A percentile compares a stretch with the other conserved stretches of the same genome.
phyloP scores from a whole-genome alignment of 2,329 filamentous ascomycete species.

The Cladobotryum protrusum region DNA sequence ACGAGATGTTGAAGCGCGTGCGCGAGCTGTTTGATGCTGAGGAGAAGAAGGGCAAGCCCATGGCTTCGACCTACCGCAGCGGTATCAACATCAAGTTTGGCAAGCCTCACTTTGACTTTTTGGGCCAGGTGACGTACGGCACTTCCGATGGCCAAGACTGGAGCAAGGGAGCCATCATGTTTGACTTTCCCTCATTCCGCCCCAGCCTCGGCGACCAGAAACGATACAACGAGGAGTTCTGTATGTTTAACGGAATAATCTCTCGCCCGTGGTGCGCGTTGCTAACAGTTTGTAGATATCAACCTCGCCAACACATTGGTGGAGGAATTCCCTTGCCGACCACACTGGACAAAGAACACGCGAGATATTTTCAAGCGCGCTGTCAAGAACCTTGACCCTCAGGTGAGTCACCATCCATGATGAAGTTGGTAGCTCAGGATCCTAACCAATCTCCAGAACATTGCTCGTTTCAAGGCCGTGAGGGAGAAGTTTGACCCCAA shows the following conservation, averaged over 20 bases:
- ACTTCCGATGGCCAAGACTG: slow-evolving; percentile 43
- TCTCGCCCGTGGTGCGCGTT: background rate
- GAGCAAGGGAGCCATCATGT: slow-evolving; percentile 45
- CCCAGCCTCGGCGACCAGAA: slow-evolving; percentile 38
- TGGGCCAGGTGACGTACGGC: slow-evolving; percentile 43
- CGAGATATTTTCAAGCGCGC: slow-evolving; percentile 39
- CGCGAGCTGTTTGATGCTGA: slow-evolving; percentile 43
- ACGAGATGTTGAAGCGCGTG: slow-evolving; percentile 43
- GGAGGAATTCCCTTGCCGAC: slow-evolving; percentile 44
- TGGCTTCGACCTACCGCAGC: slow-evolving; percentile 45
- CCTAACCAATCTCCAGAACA: slow-evolving; percentile 23
- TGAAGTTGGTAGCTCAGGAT: background rate
- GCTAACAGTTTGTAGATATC: slow-evolving; percentile 25
- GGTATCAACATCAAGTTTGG: slow-evolving; percentile 50
- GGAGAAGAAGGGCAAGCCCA: slow-evolving; percentile 34
- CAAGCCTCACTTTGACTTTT: slow-evolving; percentile 40
- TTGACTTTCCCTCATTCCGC: slow-evolving; percentile 45
- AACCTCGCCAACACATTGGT: slow-evolving; percentile 40
- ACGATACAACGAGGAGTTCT: slow-evolving; percentile 46
- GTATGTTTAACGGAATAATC: slow-evolving; percentile 23
- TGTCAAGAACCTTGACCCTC: slow-evolving; percentile 41
- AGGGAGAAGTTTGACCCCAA: slow-evolving; percentile 43
- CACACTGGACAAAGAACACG: slow-evolving; percentile 50
- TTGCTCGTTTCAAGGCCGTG: slow-evolving; percentile 42
- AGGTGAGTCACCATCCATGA: slow-evolving; percentile 21